These are phyloP conservation scores for Fusarium xylarioides DNA, from an alignment of 2,329 filamentous ascomycete species.

Conservation along the genomic window DNA sequence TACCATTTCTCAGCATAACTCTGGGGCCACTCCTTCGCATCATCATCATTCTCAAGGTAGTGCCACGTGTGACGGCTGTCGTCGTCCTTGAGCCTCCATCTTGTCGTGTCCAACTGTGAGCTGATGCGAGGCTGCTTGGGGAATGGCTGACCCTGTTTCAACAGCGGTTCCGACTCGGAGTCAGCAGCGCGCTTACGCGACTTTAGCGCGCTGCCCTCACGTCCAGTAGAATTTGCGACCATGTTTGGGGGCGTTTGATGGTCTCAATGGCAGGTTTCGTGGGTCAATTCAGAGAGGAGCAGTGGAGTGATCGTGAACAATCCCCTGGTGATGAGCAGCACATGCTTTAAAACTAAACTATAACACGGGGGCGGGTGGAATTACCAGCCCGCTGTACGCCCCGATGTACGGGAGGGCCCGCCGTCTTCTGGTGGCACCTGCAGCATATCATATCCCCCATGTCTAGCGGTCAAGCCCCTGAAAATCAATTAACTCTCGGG, in stretches of 20 bases:
- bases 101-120: conserved; percentile 76
- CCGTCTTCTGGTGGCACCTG: conserved; percentile 24
- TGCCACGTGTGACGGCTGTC: conserved; percentile 92
- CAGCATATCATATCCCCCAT: conserved; percentile 8
- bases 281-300: conserved; percentile 15
- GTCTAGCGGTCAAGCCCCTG: conserved; percentile 36
- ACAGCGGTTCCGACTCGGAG: conserved; percentile 42
- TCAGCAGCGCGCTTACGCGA: conserved; percentile 57
- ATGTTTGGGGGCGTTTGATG: conserved; percentile 30
- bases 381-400: neutral
- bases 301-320: conserved; percentile 20
- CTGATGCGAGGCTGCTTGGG: conserved; percentile 59
- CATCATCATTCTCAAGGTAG: conserved; percentile 80
- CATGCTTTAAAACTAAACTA: conserved; percentile 25
- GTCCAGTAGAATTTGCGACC: conserved; percentile 43
- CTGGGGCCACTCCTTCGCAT: conserved; percentile 82
- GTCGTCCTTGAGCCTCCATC: conserved; percentile 88
- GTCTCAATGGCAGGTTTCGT: neutral
- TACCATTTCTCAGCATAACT: conserved; percentile 89
- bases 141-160: conserved; percentile 44
- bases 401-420: conserved; percentile 1
- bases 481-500: conserved; percentile 3
- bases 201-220: conserved; percentile 45
- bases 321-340: conserved; percentile 6
- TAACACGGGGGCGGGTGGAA: conserved; percentile 19